Evolutionary conservation across 208 protist genomes (phyloP).

Genomic region (Acanthamoeba sp.): DNA sequence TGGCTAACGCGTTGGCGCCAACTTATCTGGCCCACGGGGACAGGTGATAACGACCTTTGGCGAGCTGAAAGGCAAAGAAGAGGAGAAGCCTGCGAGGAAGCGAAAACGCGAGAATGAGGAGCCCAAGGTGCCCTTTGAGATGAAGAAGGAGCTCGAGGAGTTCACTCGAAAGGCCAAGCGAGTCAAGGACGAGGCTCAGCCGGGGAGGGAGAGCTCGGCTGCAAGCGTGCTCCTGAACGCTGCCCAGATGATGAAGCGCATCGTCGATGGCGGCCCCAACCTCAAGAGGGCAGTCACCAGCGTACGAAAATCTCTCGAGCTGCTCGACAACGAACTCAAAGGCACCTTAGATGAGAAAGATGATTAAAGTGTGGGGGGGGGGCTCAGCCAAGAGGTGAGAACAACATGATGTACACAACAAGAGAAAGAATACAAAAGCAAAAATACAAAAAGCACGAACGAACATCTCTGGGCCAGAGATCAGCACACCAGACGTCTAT

Average conservation of each 20-base stretch:
- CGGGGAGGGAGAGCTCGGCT: conserved; percentile 31
- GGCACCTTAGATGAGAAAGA: conserved; percentile 15
- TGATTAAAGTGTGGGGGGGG: neutral
- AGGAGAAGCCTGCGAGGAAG: conserved; percentile 34
- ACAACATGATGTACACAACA: neutral
- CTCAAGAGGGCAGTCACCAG: conserved; percentile 39
- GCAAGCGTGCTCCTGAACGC: conserved; percentile 30
- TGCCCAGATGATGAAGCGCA: conserved; percentile 54
- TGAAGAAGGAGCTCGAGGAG: conserved; percentile 61
- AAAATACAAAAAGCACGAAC: no score
- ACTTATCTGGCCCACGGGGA: no score
- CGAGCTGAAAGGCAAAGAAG: conserved; percentile 7
- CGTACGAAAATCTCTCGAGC: conserved; percentile 47
- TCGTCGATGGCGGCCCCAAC: conserved; percentile 24
- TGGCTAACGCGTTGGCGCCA: no score
- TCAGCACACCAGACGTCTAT: no score
- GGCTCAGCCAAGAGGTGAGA: neutral
- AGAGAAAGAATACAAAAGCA: no score
- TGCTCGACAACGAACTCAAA: conserved; percentile 44
- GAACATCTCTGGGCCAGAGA: no score
- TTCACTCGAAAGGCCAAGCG: conserved; percentile 14
- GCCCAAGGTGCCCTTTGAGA: conserved; percentile 58
- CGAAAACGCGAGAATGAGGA: conserved; percentile 26
- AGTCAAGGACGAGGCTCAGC: conserved; percentile 40
- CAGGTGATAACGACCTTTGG: conserved; percentile 8